phyloP scores from a whole-genome alignment of 495 filamentous ascomycete genomes.

The Penicillium bialowiezense region DNA sequence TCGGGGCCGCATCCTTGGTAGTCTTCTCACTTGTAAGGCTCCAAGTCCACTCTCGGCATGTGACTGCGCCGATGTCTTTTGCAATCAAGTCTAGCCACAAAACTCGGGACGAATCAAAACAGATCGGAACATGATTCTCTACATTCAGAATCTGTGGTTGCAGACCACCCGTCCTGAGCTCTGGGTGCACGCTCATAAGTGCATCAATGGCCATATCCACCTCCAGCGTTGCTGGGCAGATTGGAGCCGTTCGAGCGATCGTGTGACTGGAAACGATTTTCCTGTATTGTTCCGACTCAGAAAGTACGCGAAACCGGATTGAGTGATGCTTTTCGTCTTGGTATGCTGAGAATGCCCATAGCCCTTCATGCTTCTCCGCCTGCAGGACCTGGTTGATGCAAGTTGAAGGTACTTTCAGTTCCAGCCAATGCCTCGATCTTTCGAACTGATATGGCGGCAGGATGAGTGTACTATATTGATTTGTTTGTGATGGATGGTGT shows the following conservation, averaged over 20 bases:
- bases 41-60: neutral
- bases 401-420: slow-evolving; percentile 16
- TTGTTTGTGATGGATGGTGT: slow-evolving; percentile 36
- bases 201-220: slow-evolving; percentile 50
- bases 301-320: slow-evolving; percentile 50
- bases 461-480: slow-evolving; percentile 28
- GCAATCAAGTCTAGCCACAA: slow-evolving; percentile 36
- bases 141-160: slow-evolving; percentile 38
- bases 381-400: neutral
- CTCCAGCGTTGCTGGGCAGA: slow-evolving; percentile 46
- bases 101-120: slow-evolving; percentile 34
- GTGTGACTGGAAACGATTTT: slow-evolving; percentile 39
- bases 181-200: slow-evolving; percentile 35
- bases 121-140: slow-evolving; percentile 43
- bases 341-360: slow-evolving; percentile 44
- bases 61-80: neutral
- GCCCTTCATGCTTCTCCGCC: slow-evolving; percentile 4
- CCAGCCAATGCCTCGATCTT: slow-evolving; percentile 39
- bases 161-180: slow-evolving; percentile 13
- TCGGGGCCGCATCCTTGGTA: neutral
- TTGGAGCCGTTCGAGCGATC: slow-evolving; percentile 44
- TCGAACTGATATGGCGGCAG: slow-evolving; percentile 57
- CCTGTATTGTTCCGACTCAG: slow-evolving; percentile 33
- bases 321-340: slow-evolving; percentile 23
- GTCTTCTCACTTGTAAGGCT: neutral